Evolutionary conservation across 2,329 filamentous ascomycete genomes (phyloP), one percentile per base, ranked within the genome.

Genomic region (Sordariomycetes sp.): DNA sequence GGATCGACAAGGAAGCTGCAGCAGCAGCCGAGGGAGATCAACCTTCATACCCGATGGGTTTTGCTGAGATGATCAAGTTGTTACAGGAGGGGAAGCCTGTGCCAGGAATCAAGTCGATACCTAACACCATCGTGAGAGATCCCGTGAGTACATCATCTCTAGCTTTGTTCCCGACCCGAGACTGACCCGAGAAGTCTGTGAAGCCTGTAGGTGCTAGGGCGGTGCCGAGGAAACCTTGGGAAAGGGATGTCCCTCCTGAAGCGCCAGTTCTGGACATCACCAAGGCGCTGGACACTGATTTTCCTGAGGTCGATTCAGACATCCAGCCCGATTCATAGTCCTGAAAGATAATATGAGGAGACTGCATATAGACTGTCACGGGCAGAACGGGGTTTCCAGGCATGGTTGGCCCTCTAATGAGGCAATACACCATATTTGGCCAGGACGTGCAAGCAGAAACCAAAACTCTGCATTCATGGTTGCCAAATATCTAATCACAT

Each of bases 61-160:
- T 95, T 55, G 81, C 84, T 7, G 79, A 90, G 44, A 86, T 95
- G 41, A 80, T 94, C 36, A 82, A 86, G 48, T 72, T 94, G 35
- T 84, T 95, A 35, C 84, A 85, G 17, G 79, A 77, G 19, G 86
- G 86, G 34, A 78, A 86, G 46, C 80, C 84, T 0, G 82, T 95
- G 28, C 86, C 87, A 2, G 88, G 88, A 1, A 93, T 95, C 49
- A 79, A 79, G 45, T 76, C 94, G 42, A 90, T 95, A 34, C 86
- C 88, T 5, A 75, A 86, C 44, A 92, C 81, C 0, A 66, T 94
- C 5, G 66, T 88, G 15, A 68, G 77, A 35, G 81, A 82, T 5
- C 73, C 85, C 39, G 80, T 82, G 39, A 72, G 68, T 49, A 12
- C 7, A 6, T n/a, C n/a, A n/a, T n/a, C n/a, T n/a, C n/a, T n/a